Evolutionary conservation across 1,139 yeast genomes (phyloP).

Genomic region (Scheffersomyces illinoinensis): DNA sequence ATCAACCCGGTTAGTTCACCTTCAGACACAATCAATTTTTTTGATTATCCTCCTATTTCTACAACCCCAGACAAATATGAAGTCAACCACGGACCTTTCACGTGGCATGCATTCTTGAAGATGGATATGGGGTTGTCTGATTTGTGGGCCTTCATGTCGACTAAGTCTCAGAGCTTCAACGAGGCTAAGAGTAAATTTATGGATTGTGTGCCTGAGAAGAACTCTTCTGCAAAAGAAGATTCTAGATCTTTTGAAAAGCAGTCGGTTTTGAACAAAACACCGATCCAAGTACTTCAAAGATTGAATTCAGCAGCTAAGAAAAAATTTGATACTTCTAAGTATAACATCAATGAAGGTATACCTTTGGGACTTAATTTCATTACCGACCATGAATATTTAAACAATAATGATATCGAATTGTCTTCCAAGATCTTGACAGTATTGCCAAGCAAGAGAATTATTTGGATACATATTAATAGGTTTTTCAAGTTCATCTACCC

Average conservation of each 20-base stretch:
- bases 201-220: constrained; percentile 14
- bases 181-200: not conserved
- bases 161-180: not conserved
- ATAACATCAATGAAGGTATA: constrained; percentile 18
- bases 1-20: constrained; percentile 5
- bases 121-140: constrained; percentile 46
- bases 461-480: constrained; percentile 33
- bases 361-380: constrained; percentile 28
- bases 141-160: constrained; percentile 31
- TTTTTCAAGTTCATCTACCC: constrained; percentile 36
- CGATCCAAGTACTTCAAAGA: not conserved
- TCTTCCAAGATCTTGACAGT: constrained; percentile 31
- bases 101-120: constrained; percentile 49
- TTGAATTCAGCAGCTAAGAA: constrained; percentile 20
- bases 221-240: constrained; percentile 5
- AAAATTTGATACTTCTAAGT: constrained; percentile 14
- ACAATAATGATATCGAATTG: constrained; percentile 19
- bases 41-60: not conserved
- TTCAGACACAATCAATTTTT: not conserved
- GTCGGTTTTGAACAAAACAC: not conserved
- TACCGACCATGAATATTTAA: not conserved
- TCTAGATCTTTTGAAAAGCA: not conserved
- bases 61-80: constrained; percentile 28
- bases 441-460: constrained; percentile 32
- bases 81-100: constrained; percentile 49